Evolutionary conservation across 2,329 filamentous ascomycete genomes (phyloP), one percentile per base, ranked within the genome.

Genomic region (Pseudogymnoascus sp.): DNA sequence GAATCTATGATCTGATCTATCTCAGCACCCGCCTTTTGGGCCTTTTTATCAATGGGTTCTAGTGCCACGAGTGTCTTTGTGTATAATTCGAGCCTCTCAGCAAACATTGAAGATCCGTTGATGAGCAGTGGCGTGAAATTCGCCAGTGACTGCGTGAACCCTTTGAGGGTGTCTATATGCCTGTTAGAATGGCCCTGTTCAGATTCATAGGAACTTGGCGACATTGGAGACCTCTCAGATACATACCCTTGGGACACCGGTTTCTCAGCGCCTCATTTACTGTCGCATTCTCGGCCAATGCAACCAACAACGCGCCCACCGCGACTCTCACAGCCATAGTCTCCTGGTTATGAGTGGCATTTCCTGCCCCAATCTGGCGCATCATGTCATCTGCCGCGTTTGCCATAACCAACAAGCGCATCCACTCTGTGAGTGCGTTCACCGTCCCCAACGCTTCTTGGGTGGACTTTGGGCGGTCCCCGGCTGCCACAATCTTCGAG

Each of bases 321-420:
- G 83, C 85, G 48, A 83, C 81, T 18, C 82, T 78, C 1, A 84
- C 76, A 45, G 79, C 82, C 74, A 84, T 80, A 57, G 86, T 83
- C 30, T 84, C 77, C 18, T 76, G 74, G 0, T 74, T 71, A 57
- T 77, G 76, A 0, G 74, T 74, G 39, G 71, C 73, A 56, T 76
- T 74, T 56, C 77, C 65, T 37, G 76, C 71, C 5, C 74, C 74
- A 61, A 82, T 59, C 7, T 62, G 60, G 37, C 68, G 57, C 52
- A 71, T 75, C 30, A 78, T 74, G 60, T 75, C 72, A 28, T 82
- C 76, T 0, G 77, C 70, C 35, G 77, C 71, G 58, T 79, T 74
- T 35, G 80, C 76, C 58, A 77, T 72, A 37, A 79, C 76, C 64
- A 84, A 83, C 15, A 84, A 69, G 1, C 75, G 68, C 78, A 85